Base-by-base conservation (phyloP, 176 grass and related monocot genomes). In the Oryza meyeriana region DNA sequence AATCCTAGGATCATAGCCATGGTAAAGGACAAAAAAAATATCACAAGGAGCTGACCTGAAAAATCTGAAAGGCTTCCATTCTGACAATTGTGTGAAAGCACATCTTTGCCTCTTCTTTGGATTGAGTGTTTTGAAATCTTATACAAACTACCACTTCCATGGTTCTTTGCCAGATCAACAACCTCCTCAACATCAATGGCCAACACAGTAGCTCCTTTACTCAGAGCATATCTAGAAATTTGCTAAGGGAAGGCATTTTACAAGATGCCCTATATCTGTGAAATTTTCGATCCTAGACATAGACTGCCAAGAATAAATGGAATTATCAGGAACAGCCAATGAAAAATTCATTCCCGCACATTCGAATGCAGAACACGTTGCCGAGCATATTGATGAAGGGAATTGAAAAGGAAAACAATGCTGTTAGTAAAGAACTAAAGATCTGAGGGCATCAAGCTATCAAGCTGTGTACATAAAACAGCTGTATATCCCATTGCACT, bases 171-270 rank as follows among this genome's bases (percentile, higher is more conserved):
- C 70, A 50, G 67, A 85, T 68, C 38, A 44, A 69, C 31, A 50
- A 78, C 61, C 68, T 93, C 87, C 72, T 94, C 63, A 82, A 94
- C 75, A 79, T 94, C 92, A 74, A 94, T 86, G 27, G 90, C 90
- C 76, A 88, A 79, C 42, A 64, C 92, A 86, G 66, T 89, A 48
- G 95, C 90, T 61, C 92, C 95, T 76, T 84, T 85, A 63, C 90
- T 87, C 63, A 98, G 61, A 80, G 95, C 95, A 86, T 98, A 98
- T 93, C 95, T 97, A 66, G 67, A 81, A 74, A 65, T 78, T 30
- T 38, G 72, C 89, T 94, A 94, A 94, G 85, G 93, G 71, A 52
- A 79, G 61, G 88, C 39, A 72, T 32, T 84, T 40, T 63, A 61
- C 67, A 72, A 20, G 31, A 35, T 12, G 10, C 2, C 5, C 20